These are phyloP conservation scores for Pulveroboletus ravenelii DNA, from an alignment of 768 basidiomycete genomes.

Conservation along the genomic window DNA sequence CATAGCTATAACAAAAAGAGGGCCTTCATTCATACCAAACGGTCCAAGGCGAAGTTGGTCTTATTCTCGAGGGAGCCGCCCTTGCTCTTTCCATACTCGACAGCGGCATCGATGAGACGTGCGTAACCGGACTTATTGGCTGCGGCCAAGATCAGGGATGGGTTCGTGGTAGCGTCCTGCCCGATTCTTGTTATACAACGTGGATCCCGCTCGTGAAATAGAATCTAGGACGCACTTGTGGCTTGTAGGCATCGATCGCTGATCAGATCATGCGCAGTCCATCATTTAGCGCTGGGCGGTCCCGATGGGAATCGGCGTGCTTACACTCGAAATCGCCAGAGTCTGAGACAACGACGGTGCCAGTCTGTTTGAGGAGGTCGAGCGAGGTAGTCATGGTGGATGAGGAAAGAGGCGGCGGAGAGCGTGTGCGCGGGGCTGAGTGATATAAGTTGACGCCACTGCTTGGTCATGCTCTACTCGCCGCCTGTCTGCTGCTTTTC, in stretches of 20 bases:
- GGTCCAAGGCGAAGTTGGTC: constrained; percentile 77
- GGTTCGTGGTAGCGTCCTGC: constrained; percentile 98
- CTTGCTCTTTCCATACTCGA: constrained; percentile 73
- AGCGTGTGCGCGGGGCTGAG: constrained; percentile 4
- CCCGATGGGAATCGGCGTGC: constrained; percentile 11
- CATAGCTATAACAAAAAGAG: constrained; percentile 5
- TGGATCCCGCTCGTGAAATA: constrained; percentile 1
- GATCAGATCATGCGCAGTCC: constrained; percentile 19
- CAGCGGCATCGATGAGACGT: constrained; percentile 70
- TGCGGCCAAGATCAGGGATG: constrained; percentile 90
- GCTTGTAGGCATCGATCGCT: constrained; percentile 97
- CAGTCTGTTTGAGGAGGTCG: constrained; percentile 82
- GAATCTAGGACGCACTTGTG: constrained; percentile 51
- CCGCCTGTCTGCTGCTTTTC: too few species aligned
- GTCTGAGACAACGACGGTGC: constrained; percentile 96
- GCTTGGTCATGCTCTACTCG: constrained; percentile 13
- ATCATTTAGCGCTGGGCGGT: constrained; percentile 24
- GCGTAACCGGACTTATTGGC: constrained; percentile 86
- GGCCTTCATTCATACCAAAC: constrained; percentile 58
- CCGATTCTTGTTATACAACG: constrained; percentile 10
- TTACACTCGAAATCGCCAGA: constrained; percentile 91
- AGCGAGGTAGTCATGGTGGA: constrained; percentile 74
- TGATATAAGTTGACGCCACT: constrained; percentile 17
- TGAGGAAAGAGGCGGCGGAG: constrained; percentile 7
- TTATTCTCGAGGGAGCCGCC: constrained; percentile 74